Evolutionary conservation across 2,329 filamentous ascomycete species (phyloP), one percentile per base, ranked within the genome.

Genomic region (Colletotrichum sansevieriae): DNA sequence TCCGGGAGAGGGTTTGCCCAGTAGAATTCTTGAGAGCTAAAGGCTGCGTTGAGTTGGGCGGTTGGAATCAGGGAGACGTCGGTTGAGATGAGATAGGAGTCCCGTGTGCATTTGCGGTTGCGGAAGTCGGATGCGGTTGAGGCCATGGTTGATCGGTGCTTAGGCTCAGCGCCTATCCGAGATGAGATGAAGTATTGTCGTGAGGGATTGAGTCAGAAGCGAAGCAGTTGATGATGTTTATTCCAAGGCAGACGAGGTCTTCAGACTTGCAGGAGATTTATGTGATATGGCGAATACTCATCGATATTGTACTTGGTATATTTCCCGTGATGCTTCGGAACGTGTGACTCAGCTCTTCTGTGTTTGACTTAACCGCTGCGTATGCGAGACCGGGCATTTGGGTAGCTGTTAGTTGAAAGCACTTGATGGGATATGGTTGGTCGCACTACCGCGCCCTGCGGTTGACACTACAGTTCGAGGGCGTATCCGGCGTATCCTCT

Each of bases 51-150:
- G 72, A 91, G 79, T 29, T 83, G 29, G 82, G 75, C 8, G 20
- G 85, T 77, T 56, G 89, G 83, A 65, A 92, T 77, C 54, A 87
- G 84, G 10, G 78, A 74, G 41, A 83, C 83, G 74, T 91, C 85
- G 37, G 88, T 91, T 25, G 89, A 91, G 77, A 91, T 80, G 71
- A 89, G 78, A 75, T 87, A 90, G 62, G 82, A 81, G 68, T 84
- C 82, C 39, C 82, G 80, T 70, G 82, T 83, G 86, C 86, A 88
- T 7, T 12, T 52, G 1, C 10, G 51, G 8, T 20, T 52, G 22
- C 57, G 66, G 18, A 69, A 20, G 15, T 41, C 12, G 0, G 66
- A 44, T 9, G 44, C 52, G 46, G 22, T 47, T 41, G 66, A 44
- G 10, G 49, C 22, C 66, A 61, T 68, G 39, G 4, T 33, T 47